phyloP scores from a whole-genome alignment of 768 basidiomycete genomes.

The Lactarius sp. region DNA sequence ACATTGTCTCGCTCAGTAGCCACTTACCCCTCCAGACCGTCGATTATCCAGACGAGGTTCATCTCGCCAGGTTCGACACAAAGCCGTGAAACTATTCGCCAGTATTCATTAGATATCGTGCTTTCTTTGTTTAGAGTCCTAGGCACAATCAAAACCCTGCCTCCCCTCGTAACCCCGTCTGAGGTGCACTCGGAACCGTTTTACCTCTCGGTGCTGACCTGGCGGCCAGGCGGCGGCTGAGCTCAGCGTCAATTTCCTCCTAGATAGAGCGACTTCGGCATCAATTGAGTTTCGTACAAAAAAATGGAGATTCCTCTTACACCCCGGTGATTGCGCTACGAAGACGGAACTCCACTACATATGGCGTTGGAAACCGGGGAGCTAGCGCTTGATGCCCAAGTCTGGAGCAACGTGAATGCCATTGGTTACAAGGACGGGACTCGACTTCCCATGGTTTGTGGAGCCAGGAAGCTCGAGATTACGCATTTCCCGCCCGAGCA shows the following conservation, averaged over 20 bases:
- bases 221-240: too few species aligned
- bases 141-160: slow-evolving; percentile 69
- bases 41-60: slow-evolving; percentile 36
- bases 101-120: not conserved
- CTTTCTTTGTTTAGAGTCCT: slow-evolving; percentile 51
- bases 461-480: too few species aligned
- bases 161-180: slow-evolving; percentile 87
- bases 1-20: too few species aligned
- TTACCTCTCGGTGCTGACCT: not conserved
- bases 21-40: too few species aligned
- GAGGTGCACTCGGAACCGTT: slow-evolving; percentile 53
- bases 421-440: too few species aligned
- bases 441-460: too few species aligned
- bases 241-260: not conserved
- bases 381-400: too few species aligned
- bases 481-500: too few species aligned
- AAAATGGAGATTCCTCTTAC: slow-evolving; percentile 86
- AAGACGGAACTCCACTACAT: not conserved
- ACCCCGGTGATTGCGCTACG: slow-evolving; percentile 82
- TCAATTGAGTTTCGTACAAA: slow-evolving; percentile 75
- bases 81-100: too few species aligned
- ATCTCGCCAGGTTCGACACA: slow-evolving; percentile 29
- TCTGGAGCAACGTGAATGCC: too few species aligned
- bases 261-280: slow-evolving; percentile 80
- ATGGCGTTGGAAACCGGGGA: slow-evolving; percentile 2